Evolutionary conservation across 441 rosid genomes (phyloP), one percentile per base, ranked within the genome.

Genomic region (Adansonia madagascariensis): DNA sequence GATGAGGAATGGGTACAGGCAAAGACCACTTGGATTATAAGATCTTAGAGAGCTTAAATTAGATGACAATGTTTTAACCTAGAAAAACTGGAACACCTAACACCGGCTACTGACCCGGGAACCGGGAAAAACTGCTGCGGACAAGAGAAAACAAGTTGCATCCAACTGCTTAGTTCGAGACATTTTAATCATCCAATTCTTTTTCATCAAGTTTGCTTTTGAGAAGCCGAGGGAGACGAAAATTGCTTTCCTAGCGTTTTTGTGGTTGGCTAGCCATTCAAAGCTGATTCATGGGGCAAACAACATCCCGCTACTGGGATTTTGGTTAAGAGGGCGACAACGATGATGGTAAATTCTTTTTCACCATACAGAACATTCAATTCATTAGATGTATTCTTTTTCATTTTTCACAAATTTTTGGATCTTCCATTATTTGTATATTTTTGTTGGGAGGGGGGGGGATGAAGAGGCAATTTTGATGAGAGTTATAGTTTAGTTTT

Each of bases 11-110:
- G 98, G 98, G 57, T 93, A 97, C 81, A 88, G 76, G 81, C 99
- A 97, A 85, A 93, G 89, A 74, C 85, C 98, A 53, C 93, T 97
- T 0, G 97, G 95, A 61, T 65, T 92, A 83, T 90, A 79, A 75
- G 75, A 44, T 20, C 74, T 71, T 64, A 18, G 65, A 77, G 35
- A 39, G 44, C 64, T 27, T 27, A 35, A 75, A 61, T 69, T 11
- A 47, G 5, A 5, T 27, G 8, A 41, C 22, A 6, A 43, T 44
- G 4, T 56, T 15, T 35, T 53, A 59, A 75, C 71, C 12, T 75
- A 1, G 57, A 15, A 63, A 69, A 43, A 53, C 74, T 20, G 44
- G 44, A 11, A 73, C 66, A 39, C 73, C 70, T 65, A 50, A 77
- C 74, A 24, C 20, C 20, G 0, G 77, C 12, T 53, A 43, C 57